phyloP scores from a whole-genome alignment of 768 basidiomycete genomes.

The Gautieria morchelliformis region DNA sequence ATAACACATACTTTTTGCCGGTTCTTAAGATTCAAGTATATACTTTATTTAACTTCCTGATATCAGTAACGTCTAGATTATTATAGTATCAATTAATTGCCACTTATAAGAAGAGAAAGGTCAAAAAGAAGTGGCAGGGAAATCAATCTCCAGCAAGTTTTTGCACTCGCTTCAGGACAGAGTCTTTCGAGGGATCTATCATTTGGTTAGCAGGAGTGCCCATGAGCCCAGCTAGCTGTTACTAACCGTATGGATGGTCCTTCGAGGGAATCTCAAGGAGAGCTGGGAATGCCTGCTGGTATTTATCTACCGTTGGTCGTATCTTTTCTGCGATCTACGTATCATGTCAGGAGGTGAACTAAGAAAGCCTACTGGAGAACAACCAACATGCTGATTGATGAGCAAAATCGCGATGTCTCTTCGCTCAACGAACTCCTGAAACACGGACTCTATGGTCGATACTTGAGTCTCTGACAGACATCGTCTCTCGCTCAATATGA shows the following conservation, averaged over 20 bases:
- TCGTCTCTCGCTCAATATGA: background rate
- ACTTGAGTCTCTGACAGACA: constrained; percentile 72
- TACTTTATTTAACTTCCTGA: too few relatives aligned
- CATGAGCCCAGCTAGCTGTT: background rate
- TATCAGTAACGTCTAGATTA: too few relatives aligned
- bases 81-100: too few relatives aligned
- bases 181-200: constrained; percentile 90
- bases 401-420: constrained; percentile 93
- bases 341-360: background rate
- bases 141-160: constrained; percentile 86
- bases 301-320: constrained; percentile 86
- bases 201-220: constrained; percentile 11
- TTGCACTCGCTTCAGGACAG: constrained; percentile 91
- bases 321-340: constrained; percentile 93
- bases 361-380: background rate
- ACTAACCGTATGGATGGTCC: constrained; percentile 92
- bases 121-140: background rate
- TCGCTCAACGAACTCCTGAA: constrained; percentile 90
- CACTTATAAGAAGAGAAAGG: too few relatives aligned
- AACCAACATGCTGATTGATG: constrained; percentile 93
- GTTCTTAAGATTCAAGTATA: too few relatives aligned
- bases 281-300: constrained; percentile 93
- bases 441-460: constrained; percentile 81
- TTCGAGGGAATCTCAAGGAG: constrained; percentile 97
- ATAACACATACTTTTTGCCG: too few relatives aligned